A percentile compares a stretch with the other conserved stretches of the same genome.
These are phyloP conservation scores for Fusarium fujikuroi DNA, from an alignment of 2,329 filamentous ascomycete genomes.

Conservation along the genomic window DNA sequence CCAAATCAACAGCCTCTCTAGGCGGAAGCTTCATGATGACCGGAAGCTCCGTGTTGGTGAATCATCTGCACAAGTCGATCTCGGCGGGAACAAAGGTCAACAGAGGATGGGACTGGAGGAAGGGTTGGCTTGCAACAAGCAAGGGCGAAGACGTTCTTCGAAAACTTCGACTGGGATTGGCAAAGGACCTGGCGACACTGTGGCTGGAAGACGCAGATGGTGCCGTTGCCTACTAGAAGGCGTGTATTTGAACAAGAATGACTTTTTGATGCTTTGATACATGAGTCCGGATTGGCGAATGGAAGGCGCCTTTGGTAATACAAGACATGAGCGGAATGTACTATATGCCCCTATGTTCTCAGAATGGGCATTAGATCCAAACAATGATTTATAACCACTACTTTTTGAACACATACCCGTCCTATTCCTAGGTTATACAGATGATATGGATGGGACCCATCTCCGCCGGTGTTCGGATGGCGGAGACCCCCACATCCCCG, in stretches of 20 bases:
- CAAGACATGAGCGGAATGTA: slow-evolving; percentile 16
- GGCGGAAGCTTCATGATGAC: slow-evolving; percentile 75
- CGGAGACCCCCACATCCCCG: slow-evolving; percentile 41
- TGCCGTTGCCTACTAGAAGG: slow-evolving; percentile 54
- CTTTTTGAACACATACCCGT: neutral
- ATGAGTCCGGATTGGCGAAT: slow-evolving; percentile 17
- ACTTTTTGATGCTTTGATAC: slow-evolving; percentile 20
- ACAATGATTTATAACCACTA: neutral
- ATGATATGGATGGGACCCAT: neutral
- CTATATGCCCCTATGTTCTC: neutral
- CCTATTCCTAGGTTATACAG: neutral
- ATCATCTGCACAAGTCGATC: slow-evolving; percentile 69
- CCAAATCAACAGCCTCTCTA: slow-evolving; percentile 65
- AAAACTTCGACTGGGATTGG: slow-evolving; percentile 77
- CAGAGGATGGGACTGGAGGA: slow-evolving; percentile 81
- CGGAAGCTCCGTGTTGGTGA: slow-evolving; percentile 77
- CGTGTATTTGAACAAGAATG: slow-evolving; percentile 30
- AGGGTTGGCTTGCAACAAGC: slow-evolving; percentile 75
- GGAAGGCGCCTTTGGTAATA: slow-evolving; percentile 35
- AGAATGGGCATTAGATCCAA: neutral
- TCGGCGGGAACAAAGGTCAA: slow-evolving; percentile 63
- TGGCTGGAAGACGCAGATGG: slow-evolving; percentile 76
- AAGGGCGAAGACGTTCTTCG: slow-evolving; percentile 77
- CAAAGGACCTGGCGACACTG: slow-evolving; percentile 75
- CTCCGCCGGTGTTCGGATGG: slow-evolving; percentile 38